These are phyloP conservation scores for Globisporangium polare DNA, from an alignment of 352 stramenopile genomes.

Conservation along the genomic window DNA sequence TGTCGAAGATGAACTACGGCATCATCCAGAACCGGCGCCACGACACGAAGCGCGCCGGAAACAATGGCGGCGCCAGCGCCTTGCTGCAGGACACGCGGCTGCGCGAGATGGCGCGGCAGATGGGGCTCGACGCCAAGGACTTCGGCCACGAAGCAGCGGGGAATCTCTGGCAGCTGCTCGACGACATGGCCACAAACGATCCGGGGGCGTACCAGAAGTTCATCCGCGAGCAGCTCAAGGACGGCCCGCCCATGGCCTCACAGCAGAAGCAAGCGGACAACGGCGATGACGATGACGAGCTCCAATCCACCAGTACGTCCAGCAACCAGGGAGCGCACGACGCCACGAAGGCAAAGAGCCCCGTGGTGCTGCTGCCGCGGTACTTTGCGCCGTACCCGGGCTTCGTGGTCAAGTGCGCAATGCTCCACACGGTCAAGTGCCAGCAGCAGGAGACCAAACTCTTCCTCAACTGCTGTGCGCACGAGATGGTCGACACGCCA, in stretches of 20 bases:
- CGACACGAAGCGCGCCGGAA: constrained; percentile 19
- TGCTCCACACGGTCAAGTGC: constrained; percentile 51
- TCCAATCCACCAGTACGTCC: not conserved
- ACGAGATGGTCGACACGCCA: constrained; percentile 63
- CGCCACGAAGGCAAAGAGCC: not conserved
- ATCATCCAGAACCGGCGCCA: constrained; percentile 79
- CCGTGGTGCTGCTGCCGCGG: constrained; percentile 18
- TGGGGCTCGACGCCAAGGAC: constrained; percentile 67
- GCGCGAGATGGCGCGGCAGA: constrained; percentile 80
- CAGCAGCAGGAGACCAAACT: constrained; percentile 64
- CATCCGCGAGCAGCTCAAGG: constrained; percentile 76
- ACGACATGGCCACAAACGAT: constrained; percentile 67
- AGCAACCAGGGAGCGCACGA: constrained; percentile 5
- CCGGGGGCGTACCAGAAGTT: constrained; percentile 72
- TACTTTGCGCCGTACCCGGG: constrained; percentile 67
- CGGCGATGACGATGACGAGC: not conserved
- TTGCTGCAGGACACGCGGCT: constrained; percentile 55
- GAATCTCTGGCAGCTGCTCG: constrained; percentile 68
- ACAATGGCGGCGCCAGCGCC: constrained; percentile 20
- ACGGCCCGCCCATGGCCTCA: constrained; percentile 34
- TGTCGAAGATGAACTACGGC: constrained; percentile 76
- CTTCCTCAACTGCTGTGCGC: constrained; percentile 77
- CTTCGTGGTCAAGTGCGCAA: constrained; percentile 76
- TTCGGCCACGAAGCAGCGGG: constrained; percentile 67
- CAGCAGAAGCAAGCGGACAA: not conserved